Base-by-base conservation (phyloP, 2,329 filamentous ascomycete species). In the Thermomyces lanuginosus region DNA sequence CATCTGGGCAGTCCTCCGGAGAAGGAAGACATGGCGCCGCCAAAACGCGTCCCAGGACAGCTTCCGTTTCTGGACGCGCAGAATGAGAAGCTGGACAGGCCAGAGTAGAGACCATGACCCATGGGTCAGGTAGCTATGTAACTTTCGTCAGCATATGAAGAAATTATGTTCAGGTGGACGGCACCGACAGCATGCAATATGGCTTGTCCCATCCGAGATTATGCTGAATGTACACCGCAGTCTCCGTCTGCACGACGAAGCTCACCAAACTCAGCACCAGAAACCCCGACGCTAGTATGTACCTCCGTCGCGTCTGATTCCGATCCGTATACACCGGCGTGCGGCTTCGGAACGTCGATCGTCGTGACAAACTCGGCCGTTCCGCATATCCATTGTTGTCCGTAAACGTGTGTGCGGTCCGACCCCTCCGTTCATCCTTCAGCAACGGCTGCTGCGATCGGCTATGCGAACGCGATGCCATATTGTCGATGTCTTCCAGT, bases 211-310 rank as follows among this genome's bases (percentile, higher is more conserved):
- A 98, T 36, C 78, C 73, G 36, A 93, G 58, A 33, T 89, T 74
- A 49, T 86, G 76, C 58, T 95, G 86, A 34, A 98, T 89, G 56
- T 93, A 84, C 6, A 91, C 75, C 7, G 84, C 86, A 28, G 92
- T 82, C 62, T 95, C 86, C 3, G 89, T 95, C 66, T 98, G 89
- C 4, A 92, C 63, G 24, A 82, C 81, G 50, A 98, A 98, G 46
- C 79, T 77, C 32, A 92, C 59, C 45, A 98, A 63, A 46, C 79
- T 89, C 39, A 93, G 48, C 16, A 76, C 56, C 34, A 98, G 64
- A 53, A 93, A 93, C 39, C 83, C 69, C 27, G 69, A 75, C 2
- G 89, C 86, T 48, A 86, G 81, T 13, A 78, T 76, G 55, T 98
- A 95, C 55, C 82, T 82, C 47, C 71, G 76, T 46, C 70, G 69